Base-by-base conservation (phyloP, 768 basidiomycete species). In the Arthromyces matolae region DNA sequence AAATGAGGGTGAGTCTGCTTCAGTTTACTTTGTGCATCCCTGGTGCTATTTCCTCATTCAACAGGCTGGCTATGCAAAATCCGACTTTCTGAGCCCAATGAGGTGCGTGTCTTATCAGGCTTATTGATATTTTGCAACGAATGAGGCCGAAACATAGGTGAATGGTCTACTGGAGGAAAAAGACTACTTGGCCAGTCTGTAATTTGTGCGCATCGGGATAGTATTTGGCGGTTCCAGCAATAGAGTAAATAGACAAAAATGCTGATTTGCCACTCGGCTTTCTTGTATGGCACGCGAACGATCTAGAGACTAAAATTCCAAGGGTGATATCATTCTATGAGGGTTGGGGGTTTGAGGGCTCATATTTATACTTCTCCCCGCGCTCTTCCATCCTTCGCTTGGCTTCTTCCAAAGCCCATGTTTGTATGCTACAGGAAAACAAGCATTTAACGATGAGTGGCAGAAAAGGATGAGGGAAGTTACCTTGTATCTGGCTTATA, bases 41-140 rank as follows among this genome's bases (percentile, higher is more conserved):
- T 12, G 18, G 9, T 13, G 8, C 8, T 1, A n/a, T 38, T 18
- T 37, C 47, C 27, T 48, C 20, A 35, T 14, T 23, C 37, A 25
- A 16, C 36, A 97, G 94, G 95, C 47, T 99, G 95, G 95, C 81
- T 99, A 37, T 93, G 87, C 82, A 94, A 90, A 75, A 85, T 99
- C 60, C 81, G 86, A 64, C 66, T 96, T 36, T 79, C 86, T 18
- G 68, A 89, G 49, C 84, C 86, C 5, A 66, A 75, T 1, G 89
- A 98, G 79, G 89, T 93, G 64, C 32, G 38, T 12, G 47, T 27
- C 33, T 8, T 8, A 16, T 8, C 75, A 49, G 14, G 8, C 39
- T 32, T 32, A 6, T 32, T 7, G 41, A 7, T 29, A 22, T 19
- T 42, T 40, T 25, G 49, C 22, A 44, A 13, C 47, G 10, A 35